Evolutionary conservation across 495 filamentous ascomycete species (phyloP), one percentile per base, ranked within the genome.

Genomic region (Penicillium steckii): DNA sequence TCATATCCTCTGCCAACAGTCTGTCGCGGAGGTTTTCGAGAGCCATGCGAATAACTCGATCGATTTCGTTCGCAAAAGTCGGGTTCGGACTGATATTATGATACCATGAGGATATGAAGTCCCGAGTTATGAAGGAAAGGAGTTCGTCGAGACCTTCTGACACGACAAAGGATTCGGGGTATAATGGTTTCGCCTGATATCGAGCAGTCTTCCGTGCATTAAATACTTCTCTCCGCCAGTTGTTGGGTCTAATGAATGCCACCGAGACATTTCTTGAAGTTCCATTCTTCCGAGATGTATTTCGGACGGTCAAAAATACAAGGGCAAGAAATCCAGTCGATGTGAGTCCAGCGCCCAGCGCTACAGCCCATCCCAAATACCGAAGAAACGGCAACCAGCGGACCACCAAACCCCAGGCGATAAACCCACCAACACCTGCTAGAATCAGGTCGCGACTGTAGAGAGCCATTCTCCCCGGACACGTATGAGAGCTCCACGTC

Each of bases 51-150:
- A 96, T 80, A 2, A 83, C 76, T 46, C 80, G 82, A 65, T 97
- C 94, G 32, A 96, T 85, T 69, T 96, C 88, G 61, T 94, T 85
- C 29, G 81, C 67, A 60, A 99, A 97, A 3, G 76, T 79, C 1
- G 85, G 85, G 61, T 87, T 90, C 33, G 78, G 80, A 67, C 88
- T 96, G 66, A 99, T 96, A 57, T 83, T 81, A 8, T 77, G 76
- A 66, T 97, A 97, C 94, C 94, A 99, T 9, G 85, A 85, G 27
- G 78, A 80, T 30, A 99, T 80, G 65, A 96, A 96, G 65, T 97
- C 91, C 37, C 90, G 81, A 41, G 89, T 74, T 46, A 95, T 80
- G 29, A 88, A 75, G 21, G 85, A 81, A 27, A 99, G 77, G 22
- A 97, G 69, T 44, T 85, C 83, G 68, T 97, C 91, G 50, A 97